Conservation (phyloP, 1,284 basidiomycete species). For the Heterobasidion irregulare region DNA sequence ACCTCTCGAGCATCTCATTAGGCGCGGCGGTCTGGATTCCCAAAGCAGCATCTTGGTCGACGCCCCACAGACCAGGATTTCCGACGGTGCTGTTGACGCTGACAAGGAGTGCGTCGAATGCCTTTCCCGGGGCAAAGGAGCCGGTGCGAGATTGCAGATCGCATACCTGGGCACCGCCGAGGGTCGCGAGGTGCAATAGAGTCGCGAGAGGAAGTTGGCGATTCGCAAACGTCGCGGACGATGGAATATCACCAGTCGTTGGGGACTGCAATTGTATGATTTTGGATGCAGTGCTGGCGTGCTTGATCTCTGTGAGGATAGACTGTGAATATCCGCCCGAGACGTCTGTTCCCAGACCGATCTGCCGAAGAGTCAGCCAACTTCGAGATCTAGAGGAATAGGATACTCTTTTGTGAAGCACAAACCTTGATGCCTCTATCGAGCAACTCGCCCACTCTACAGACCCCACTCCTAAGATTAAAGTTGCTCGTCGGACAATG, state of each 20-base stretch:
- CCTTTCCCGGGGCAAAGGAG: conserved; percentile 73
- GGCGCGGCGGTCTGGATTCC: conserved; percentile 21
- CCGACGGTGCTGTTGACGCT: conserved; percentile 41
- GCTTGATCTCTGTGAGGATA: conserved; percentile 76
- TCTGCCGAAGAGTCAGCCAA: conserved; percentile 29
- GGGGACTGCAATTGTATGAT: conserved; percentile 28
- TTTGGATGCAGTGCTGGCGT: conserved; percentile 82
- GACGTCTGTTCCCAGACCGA: conserved; percentile 87
- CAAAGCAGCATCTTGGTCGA: conserved; percentile 25
- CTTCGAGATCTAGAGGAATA: background rate
- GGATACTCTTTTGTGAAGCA: background rate
- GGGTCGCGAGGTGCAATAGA: conserved; percentile 85
- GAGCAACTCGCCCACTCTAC: conserved; percentile 71
- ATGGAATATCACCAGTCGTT: background rate
- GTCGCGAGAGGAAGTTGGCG: conserved; percentile 69
- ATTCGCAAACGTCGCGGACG: conserved; percentile 36
- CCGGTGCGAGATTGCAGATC: conserved; percentile 67
- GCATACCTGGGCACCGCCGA: conserved; percentile 87
- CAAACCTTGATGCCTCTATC: conserved; percentile 80
- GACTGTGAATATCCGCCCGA: conserved; percentile 86
- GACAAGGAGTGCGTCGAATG: conserved; percentile 84
- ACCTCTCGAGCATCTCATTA: conserved; percentile 55
- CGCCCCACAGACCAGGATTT: conserved; percentile 58
- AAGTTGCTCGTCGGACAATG: conserved; percentile 95
- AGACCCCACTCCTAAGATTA: conserved; percentile 80